A percentile compares a stretch with the other conserved stretches of the same genome.
Conservation (phyloP, 768 basidiomycete species). For the Sarcomyxa edulis region DNA sequence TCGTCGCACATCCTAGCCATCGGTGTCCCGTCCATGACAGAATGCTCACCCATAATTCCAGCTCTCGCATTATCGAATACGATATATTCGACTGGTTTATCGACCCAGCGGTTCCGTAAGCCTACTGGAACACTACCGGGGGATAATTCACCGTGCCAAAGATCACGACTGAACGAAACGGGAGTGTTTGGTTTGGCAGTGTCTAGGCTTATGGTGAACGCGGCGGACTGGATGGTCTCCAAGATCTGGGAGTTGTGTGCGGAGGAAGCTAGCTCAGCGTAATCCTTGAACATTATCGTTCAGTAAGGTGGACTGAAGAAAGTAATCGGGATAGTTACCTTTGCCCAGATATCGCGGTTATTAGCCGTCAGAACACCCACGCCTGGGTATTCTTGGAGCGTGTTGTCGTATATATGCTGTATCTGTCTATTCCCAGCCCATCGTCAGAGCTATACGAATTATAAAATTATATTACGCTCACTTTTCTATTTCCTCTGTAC, state of each 20-base stretch:
- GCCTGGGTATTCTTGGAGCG: constrained; percentile 57
- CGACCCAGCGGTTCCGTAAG: constrained; percentile 79
- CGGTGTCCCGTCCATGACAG: constrained; percentile 87
- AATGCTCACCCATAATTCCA: constrained; percentile 92
- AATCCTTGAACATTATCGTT: constrained; percentile 42
- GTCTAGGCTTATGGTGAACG: constrained; percentile 82
- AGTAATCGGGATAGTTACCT: constrained; percentile 35
- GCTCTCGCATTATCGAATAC: constrained; percentile 78
- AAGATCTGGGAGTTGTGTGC: constrained; percentile 61
- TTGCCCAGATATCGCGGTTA: constrained; percentile 86
- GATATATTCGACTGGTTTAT: constrained; percentile 87
- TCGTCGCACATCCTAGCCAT: constrained; percentile 69
- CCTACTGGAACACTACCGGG: constrained; percentile 41
- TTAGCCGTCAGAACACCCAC: constrained; percentile 76
- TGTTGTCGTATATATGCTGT: constrained; percentile 63
- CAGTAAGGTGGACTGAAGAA: background rate
- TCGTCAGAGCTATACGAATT: background rate
- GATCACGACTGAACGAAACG: constrained; percentile 57
- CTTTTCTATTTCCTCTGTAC: constrained; percentile 63
- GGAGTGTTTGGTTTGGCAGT: constrained; percentile 44
- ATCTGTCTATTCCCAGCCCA: constrained; percentile 55
- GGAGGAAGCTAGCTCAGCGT: constrained; percentile 51
- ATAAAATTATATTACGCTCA: constrained; percentile 20
- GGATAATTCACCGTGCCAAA: constrained; percentile 72
- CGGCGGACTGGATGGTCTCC: constrained; percentile 75